Evolutionary conservation across 495 filamentous ascomycete species (phyloP), one percentile per base, ranked within the genome.

Genomic region (Aspergillus asperescens): DNA sequence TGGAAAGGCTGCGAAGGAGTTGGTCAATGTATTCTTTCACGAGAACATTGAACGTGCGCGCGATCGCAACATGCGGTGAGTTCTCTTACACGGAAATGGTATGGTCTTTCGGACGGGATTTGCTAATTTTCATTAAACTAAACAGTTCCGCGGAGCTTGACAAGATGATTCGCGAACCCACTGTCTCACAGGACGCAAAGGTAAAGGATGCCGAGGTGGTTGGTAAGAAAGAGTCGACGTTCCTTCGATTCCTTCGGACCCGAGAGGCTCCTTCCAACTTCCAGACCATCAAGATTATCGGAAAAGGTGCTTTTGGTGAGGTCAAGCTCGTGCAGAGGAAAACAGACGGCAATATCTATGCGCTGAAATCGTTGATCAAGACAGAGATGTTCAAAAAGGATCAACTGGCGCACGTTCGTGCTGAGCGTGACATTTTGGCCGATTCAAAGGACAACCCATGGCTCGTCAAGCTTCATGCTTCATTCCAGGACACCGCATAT

Each of bases 321-420:
- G 93, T 99, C 46, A 92, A 91, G 69, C 78, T 99, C 50, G 93
- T 99, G 53, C 89, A 93, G 70, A 86, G 94, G 72, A 95, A 90
- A 77, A 81, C 84, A n/a, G 93, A 97, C 61, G 89, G 88, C 66
- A 94, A 95, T 69, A 90, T 97, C 52, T 99, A 96, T 62, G 93
- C 93, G 38, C 85, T 99, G 75, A 99, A 99, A 76, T 96, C 92
- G 27, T 75, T 99, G 49, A 86, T 97, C 70, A 99, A 99, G 79
- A 86, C 88, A 5, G 93, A 99, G 69, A 99, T 99, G 93, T 96
- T 95, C 75, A 97, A 96, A 77, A 96, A 95, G 74, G 94, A 99
- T 62, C 93, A 99, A 68, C 73, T 99, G 51, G 93, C 93, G n/a
- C 93, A 99, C 73, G 93, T 99, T 44, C 90, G 95, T 52, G 88